phyloP scores from a whole-genome alignment of 192 early-diverging fungal genomes.

The Entomortierella parvispora region DNA sequence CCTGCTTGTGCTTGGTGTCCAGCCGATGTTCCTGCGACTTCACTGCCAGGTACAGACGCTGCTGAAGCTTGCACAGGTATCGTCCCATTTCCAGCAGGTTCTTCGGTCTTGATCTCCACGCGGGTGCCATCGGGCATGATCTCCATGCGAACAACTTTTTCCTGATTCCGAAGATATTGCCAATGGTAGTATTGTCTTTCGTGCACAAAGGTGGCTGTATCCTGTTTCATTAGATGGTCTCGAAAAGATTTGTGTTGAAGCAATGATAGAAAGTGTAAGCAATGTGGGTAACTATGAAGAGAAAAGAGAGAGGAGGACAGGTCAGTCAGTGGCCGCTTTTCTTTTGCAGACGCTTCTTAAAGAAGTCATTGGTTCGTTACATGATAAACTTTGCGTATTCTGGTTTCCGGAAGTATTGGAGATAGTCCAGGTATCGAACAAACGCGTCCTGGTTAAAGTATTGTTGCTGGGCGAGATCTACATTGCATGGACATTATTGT shows the following conservation, averaged over 20 bases:
- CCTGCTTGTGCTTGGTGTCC: too few relatives aligned
- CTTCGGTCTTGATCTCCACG: slow-evolving; percentile 36
- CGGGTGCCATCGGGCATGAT: slow-evolving; percentile 46
- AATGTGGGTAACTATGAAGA: slow-evolving; percentile 82
- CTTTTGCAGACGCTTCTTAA: neutral
- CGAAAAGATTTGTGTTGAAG: slow-evolving; percentile 87
- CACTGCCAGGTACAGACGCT: neutral
- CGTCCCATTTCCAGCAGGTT: neutral
- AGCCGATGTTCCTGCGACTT: neutral
- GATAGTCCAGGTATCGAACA: slow-evolving; percentile 90
- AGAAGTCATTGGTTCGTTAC: slow-evolving; percentile 51
- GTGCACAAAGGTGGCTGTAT: slow-evolving; percentile 79
- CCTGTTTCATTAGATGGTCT: slow-evolving; percentile 74
- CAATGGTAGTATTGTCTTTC: slow-evolving; percentile 85
- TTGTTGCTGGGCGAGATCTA: slow-evolving; percentile 87
- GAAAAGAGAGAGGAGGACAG: neutral
- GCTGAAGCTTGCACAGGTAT: neutral
- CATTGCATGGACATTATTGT: neutral
- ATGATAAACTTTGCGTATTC: slow-evolving; percentile 92
- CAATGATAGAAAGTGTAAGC: slow-evolving; percentile 85
- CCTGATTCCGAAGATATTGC: slow-evolving; percentile 65
- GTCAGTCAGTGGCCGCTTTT: neutral
- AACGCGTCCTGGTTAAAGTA: slow-evolving; percentile 88
- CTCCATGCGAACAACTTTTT: slow-evolving; percentile 48
- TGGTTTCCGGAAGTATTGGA: slow-evolving; percentile 89